These are phyloP conservation scores for Millerago galiae DNA, from an alignment of 805 yeast species.

Conservation along the genomic window DNA sequence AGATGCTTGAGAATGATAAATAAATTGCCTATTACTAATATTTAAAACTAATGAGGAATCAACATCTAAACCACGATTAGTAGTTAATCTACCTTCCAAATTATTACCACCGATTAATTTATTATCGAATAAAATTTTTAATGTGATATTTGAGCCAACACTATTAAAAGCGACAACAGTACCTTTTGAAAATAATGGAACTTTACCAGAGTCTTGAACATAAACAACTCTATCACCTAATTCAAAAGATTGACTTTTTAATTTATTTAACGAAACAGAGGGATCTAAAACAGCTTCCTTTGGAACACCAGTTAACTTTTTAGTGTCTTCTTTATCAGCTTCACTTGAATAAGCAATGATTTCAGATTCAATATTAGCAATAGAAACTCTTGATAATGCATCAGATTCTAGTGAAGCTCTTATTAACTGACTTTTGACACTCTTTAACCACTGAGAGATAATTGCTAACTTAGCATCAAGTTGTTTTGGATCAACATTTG, in stretches of 20 bases:
- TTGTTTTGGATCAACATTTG: constrained; percentile 28
- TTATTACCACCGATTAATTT: constrained; percentile 78
- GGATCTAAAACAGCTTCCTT: constrained; percentile 78
- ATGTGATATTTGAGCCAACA: constrained; percentile 43
- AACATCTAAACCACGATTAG: constrained; percentile 79
- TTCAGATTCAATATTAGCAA: constrained; percentile 58
- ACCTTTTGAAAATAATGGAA: constrained; percentile 82
- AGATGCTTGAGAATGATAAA: constrained; percentile 68
- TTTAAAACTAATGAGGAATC: constrained; percentile 81
- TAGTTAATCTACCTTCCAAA: constrained; percentile 67
- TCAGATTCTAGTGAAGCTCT: constrained; percentile 75
- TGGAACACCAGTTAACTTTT: constrained; percentile 76
- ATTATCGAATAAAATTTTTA: constrained; percentile 79
- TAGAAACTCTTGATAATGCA: constrained; percentile 60
- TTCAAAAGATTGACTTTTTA: constrained; percentile 69
- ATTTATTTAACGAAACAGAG: constrained; percentile 57
- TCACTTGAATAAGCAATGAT: constrained; percentile 40
- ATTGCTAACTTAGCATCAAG: constrained; percentile 24
- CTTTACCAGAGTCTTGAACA: constrained; percentile 81
- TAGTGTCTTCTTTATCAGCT: constrained; percentile 41
- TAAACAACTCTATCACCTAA: constrained; percentile 89
- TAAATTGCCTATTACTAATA: constrained; percentile 64
- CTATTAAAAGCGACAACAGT: constrained; percentile 77
- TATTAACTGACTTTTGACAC: constrained; percentile 47
- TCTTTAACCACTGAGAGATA: constrained; percentile 37